phyloP scores from a whole-genome alignment of 768 basidiomycete genomes.

The Sporobolomyces roseus region DNA sequence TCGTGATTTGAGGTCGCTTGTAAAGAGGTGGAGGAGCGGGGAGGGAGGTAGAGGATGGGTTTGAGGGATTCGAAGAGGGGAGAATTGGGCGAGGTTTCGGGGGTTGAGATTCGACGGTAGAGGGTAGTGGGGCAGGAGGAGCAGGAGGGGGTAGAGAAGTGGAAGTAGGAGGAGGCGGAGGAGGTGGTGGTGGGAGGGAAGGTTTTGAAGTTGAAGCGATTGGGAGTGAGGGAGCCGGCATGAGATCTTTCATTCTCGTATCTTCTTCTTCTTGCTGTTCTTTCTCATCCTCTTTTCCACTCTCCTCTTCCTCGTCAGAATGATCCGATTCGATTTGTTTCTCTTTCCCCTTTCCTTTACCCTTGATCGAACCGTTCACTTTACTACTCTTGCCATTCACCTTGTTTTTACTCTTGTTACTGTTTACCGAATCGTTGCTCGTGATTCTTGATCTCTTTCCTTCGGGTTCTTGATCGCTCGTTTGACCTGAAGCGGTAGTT shows the following conservation, averaged over 20 bases:
- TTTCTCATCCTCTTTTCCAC: neutral
- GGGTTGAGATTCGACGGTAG: neutral
- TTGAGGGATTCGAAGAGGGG: too few relatives aligned
- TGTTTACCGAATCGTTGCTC: neutral
- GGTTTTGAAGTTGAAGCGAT: neutral
- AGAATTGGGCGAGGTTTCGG: too few relatives aligned
- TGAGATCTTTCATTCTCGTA: conserved; percentile 6
- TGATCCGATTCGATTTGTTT: neutral
- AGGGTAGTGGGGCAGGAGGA: neutral
- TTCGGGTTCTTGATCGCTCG: neutral
- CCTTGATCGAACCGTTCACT: neutral
- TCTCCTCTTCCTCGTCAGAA: neutral
- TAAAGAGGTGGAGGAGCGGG: too few relatives aligned
- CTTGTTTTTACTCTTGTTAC: neutral
- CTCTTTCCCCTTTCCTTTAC: neutral
- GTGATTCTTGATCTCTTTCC: neutral
- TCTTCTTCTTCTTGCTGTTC: conserved; percentile 8
- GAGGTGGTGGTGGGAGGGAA: neutral
- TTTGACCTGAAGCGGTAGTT: neutral
- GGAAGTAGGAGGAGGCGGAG: neutral
- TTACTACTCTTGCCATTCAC: neutral
- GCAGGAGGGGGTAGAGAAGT: neutral
- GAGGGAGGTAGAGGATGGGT: too few relatives aligned
- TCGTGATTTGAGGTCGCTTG: neutral
- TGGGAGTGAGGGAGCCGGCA: neutral